Base-by-base conservation (phyloP, 1,284 basidiomycete genomes). In the Boletus albobrunnescens region DNA sequence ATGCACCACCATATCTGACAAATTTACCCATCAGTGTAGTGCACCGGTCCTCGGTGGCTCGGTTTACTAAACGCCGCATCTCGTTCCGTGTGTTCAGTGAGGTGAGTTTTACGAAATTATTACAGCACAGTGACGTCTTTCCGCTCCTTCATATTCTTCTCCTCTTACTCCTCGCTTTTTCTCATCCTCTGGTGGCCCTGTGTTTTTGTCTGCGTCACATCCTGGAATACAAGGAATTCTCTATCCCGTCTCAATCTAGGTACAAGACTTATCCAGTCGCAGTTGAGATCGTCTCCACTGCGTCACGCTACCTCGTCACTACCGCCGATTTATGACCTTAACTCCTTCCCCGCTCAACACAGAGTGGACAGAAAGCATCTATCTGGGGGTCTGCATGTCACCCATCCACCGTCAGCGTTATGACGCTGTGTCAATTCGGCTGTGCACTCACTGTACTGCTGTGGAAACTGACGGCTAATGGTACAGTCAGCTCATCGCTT, bases 401-500 rank as follows among this genome's bases (percentile, higher is more conserved):
- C 27, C 41, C 47, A 35, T 28, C 23, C 38, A 35, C 20, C 26
- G 28, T 61, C 41, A 63, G 44, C 27, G 38, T 43, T 37, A 33
- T 45, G 49, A 45, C 47, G 17, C 33, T 31, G 16, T 35, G 23
- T 43, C 36, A 41, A 47, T 42, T 36, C 17, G 38, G 39, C 19
- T 39, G 24, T 42, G 38, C 31, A 63, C 76, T 63, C 52, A 81
- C 78, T 69, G 55, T 76, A 79, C 56, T 78, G 77, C 60, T 86
- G 70, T 37, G 85, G 86, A 64, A 81, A 87, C 60, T 81, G 79
- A 49, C 79, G 82, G 60, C 84, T 87, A 49, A 44, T 47, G 52
- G 44, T 49, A 51, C 55, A 47, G 54, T 59, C 39, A 65, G 61
- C 37, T 36, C 38, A 23, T 55, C 49, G 46, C 56, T 45, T 36